Conservation (phyloP, 2,329 filamentous ascomycete species). For the Alternaria panax region DNA sequence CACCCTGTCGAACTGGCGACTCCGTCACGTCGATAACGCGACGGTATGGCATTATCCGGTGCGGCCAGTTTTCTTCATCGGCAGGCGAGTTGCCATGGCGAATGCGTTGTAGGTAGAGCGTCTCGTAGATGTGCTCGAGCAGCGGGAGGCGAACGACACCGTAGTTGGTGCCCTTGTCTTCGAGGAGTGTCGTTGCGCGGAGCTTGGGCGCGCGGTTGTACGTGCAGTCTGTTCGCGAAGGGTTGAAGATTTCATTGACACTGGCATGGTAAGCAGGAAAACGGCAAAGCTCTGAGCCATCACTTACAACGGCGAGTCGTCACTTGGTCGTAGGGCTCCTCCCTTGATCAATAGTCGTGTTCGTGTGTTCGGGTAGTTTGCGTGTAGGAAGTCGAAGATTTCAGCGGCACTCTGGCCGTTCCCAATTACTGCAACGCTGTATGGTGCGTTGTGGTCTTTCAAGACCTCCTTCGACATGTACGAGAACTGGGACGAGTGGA, state of each 20-base stretch:
- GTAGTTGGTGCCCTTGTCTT: constrained; percentile 89
- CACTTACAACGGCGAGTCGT: constrained; percentile 93
- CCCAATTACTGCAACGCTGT: constrained; percentile 84
- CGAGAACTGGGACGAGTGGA: constrained; percentile 90
- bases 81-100: constrained; percentile 61
- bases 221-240: constrained; percentile 78
- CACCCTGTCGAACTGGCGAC: constrained; percentile 40
- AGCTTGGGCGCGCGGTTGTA: constrained; percentile 71
- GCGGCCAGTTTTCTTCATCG: constrained; percentile 78
- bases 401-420: constrained; percentile 93
- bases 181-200: constrained; percentile 67
- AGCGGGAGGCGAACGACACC: constrained; percentile 90
- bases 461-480: constrained; percentile 68
- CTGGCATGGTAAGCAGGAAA: constrained; percentile 55
- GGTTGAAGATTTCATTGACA: constrained; percentile 97
- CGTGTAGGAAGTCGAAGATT: constrained; percentile 89
- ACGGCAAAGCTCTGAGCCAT: neutral
- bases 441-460: constrained; percentile 62
- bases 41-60: constrained; percentile 76
- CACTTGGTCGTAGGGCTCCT: constrained; percentile 84
- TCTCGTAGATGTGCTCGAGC: constrained; percentile 86
- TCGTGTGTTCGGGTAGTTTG: constrained; percentile 79
- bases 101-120: constrained; percentile 85
- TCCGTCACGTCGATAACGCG: constrained; percentile 70
- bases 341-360: constrained; percentile 83